These are phyloP conservation scores for Saccharata proteae DNA, from an alignment of 2,329 filamentous ascomycete species.

Conservation along the genomic window DNA sequence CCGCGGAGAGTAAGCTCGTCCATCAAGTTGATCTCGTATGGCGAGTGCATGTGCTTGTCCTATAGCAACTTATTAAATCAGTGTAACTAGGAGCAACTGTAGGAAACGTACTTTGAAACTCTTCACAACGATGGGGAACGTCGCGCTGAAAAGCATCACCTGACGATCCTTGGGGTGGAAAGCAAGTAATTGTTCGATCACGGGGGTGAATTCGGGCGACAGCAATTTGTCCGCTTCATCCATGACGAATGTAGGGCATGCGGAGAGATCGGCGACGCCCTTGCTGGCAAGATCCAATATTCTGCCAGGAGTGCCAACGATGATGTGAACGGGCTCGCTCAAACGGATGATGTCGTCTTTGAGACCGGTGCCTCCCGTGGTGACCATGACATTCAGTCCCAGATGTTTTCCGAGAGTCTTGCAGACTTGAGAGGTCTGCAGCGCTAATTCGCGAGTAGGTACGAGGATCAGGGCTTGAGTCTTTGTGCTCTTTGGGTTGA, in stretches of 20 bases:
- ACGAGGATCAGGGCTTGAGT: slow-evolving; percentile 95
- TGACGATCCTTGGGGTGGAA: slow-evolving; percentile 97
- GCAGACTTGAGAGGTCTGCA: slow-evolving; percentile 98
- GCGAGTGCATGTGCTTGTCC: slow-evolving; percentile 92
- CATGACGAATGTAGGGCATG: slow-evolving; percentile 98
- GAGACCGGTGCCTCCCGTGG: slow-evolving; percentile 86
- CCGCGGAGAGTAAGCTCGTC: slow-evolving; percentile 94
- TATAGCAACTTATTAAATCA: slow-evolving; percentile 18
- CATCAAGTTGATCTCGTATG: slow-evolving; percentile 99
- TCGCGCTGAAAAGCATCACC: slow-evolving; percentile 98
- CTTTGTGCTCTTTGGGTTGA: slow-evolving; percentile 93
- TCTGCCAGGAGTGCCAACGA: slow-evolving; percentile 92
- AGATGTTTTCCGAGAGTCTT: slow-evolving; percentile 97
- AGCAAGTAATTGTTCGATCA: slow-evolving; percentile 88
- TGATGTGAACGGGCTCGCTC: slow-evolving; percentile 89
- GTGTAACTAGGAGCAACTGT: background rate
- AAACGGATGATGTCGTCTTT: slow-evolving; percentile 95
- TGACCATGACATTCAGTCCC: slow-evolving; percentile 97
- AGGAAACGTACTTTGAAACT: slow-evolving; percentile 60
- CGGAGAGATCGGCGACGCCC: slow-evolving; percentile 87
- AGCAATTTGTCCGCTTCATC: slow-evolving; percentile 97
- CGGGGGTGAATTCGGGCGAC: slow-evolving; percentile 90
- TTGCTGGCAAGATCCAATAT: slow-evolving; percentile 95
- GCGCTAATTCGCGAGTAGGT: slow-evolving; percentile 88
- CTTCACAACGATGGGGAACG: slow-evolving; percentile 94